These are phyloP conservation scores for Lactarius trivialis DNA, from an alignment of 768 basidiomycete species.

Conservation along the genomic window DNA sequence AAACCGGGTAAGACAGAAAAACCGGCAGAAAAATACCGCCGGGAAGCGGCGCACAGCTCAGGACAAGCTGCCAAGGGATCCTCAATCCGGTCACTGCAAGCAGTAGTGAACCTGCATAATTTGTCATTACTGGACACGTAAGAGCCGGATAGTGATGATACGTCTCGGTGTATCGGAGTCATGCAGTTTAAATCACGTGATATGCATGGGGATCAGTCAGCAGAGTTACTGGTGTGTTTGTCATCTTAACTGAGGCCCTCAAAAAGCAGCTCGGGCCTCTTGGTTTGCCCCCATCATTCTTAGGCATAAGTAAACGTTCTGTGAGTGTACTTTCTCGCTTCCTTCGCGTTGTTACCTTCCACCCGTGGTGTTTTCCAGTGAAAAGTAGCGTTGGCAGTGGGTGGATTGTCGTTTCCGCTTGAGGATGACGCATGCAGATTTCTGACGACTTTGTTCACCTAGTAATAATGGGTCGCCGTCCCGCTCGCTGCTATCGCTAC, in stretches of 20 bases:
- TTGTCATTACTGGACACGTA: background rate
- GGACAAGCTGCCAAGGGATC: too few species aligned
- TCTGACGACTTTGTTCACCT: background rate
- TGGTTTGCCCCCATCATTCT: background rate
- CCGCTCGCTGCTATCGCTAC: slow-evolving; percentile 97
- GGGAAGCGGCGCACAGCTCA: background rate
- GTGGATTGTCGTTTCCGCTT: slow-evolving; percentile 2
- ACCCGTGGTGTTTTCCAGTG: background rate
- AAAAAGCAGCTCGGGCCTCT: background rate
- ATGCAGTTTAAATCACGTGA: slow-evolving; percentile 1
- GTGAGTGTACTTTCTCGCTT: slow-evolving; percentile 6
- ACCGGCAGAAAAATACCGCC: background rate
- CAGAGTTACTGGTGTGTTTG: slow-evolving; percentile 1
- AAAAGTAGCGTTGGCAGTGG: background rate
- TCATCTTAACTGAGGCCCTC: slow-evolving; percentile 8
- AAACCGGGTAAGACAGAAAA: background rate
- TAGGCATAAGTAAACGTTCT: background rate
- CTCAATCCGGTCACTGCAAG: too few species aligned
- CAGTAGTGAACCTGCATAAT: too few species aligned
- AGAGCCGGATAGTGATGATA: background rate
- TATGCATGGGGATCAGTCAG: slow-evolving; percentile 2
- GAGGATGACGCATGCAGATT: slow-evolving; percentile 4
- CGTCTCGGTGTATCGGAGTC: background rate
- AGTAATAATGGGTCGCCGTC: slow-evolving; percentile 83
- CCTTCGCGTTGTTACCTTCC: background rate